These are phyloP conservation scores for Starmerella floricola DNA, from an alignment of 805 yeast genomes.

Conservation along the genomic window DNA sequence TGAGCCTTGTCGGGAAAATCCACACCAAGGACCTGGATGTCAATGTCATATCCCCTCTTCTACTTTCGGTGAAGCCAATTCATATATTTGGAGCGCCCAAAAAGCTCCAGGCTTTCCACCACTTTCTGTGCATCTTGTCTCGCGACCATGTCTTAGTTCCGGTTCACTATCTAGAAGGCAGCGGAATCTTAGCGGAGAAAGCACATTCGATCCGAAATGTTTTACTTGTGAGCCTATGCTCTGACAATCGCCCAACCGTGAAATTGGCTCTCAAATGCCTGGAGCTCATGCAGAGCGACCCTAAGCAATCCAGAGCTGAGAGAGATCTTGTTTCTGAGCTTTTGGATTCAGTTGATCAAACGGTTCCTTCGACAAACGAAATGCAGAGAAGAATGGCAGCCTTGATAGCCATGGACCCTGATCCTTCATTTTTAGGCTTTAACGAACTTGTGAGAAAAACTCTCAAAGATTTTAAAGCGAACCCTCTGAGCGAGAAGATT, in stretches of 20 bases:
- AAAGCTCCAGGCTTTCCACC: not conserved
- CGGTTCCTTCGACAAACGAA: not conserved
- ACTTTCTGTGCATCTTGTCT: not conserved
- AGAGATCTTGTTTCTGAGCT: slow-evolving; percentile 5
- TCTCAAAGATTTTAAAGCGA: not conserved
- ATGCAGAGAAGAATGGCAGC: slow-evolving; percentile 1
- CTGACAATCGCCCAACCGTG: not conserved
- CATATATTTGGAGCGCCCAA: not conserved
- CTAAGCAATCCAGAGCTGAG: not conserved
- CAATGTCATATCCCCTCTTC: too few species aligned
- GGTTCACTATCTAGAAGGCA: not conserved
- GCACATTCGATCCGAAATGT: not conserved
- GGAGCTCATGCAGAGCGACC: slow-evolving; percentile 7
- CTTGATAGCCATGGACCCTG: not conserved
- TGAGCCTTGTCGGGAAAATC: too few species aligned
- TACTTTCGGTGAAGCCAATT: too few species aligned
- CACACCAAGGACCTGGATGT: too few species aligned
- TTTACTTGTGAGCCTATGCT: slow-evolving; percentile 1
- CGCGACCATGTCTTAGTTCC: not conserved
- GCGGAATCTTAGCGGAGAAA: not conserved
- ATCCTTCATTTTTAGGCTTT: not conserved
- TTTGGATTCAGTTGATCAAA: slow-evolving; percentile 4
- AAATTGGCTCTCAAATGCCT: slow-evolving; percentile 2
- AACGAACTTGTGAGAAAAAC: not conserved
- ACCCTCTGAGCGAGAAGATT: not conserved